Percentiles rank a stretch among this genome's conserved stretches.
Evolutionary conservation across 2,329 filamentous ascomycete genomes (phyloP).

Genomic region (Emergomyces africanus): DNA sequence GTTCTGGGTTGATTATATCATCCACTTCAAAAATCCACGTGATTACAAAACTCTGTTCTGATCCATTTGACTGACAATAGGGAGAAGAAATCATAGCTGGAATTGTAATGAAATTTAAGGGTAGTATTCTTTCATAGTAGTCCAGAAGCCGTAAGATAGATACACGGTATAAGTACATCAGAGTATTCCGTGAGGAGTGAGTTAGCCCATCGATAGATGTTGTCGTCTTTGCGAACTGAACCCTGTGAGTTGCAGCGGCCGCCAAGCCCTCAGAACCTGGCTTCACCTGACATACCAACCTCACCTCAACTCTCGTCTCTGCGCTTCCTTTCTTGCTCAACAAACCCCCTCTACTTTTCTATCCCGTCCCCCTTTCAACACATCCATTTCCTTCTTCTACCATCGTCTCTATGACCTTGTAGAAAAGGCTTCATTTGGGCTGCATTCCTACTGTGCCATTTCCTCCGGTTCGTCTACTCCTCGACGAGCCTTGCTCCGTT

Average conservation of each 20-base stretch:
- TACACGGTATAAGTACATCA: no score
- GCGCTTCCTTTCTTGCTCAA: not conserved
- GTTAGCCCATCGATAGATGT: not conserved
- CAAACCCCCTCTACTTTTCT: not conserved
- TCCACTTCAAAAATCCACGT: no score
- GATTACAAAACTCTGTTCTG: no score
- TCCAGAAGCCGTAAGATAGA: no score
- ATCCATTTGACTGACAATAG: no score
- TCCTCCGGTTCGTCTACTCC: not conserved
- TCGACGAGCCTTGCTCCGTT: not conserved
- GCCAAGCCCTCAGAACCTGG: not conserved
- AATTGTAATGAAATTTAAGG: no score
- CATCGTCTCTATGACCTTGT: not conserved
- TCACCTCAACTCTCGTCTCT: not conserved
- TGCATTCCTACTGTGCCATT: not conserved
- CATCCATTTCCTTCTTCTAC: not conserved
- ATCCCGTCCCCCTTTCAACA: not conserved
- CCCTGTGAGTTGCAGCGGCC: no score
- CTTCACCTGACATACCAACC: constrained; percentile 1
- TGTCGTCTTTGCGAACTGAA: no score
- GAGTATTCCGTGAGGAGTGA: no score
- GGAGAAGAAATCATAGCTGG: no score
- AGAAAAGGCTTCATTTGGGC: not conserved
- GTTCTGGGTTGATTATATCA: no score
- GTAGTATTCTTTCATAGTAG: no score